A percentile compares a stretch with the other conserved stretches of the same genome.
phyloP scores from a whole-genome alignment of 129 eudicot genomes.

The Arctium lappa region DNA sequence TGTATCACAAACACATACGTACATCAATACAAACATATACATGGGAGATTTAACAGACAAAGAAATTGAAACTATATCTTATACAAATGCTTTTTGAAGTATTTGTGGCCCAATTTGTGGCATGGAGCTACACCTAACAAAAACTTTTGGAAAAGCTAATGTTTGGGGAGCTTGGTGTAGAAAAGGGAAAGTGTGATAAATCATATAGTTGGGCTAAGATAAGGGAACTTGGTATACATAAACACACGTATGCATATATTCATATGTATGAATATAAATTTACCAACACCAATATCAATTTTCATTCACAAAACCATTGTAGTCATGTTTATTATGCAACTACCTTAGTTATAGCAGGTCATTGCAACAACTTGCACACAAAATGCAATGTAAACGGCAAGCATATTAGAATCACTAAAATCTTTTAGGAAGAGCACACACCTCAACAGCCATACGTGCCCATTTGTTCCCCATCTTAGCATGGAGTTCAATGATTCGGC shows the following conservation, averaged over 20 bases:
- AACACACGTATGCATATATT: neutral
- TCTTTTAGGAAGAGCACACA: constrained; percentile 11
- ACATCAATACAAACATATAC: neutral
- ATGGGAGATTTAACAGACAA: neutral
- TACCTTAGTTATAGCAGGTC: constrained; percentile 8
- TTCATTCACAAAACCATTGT: neutral
- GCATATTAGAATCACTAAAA: neutral
- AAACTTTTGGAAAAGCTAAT: neutral
- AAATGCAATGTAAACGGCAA: neutral
- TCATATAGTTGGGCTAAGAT: too few relatives aligned
- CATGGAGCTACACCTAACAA: neutral
- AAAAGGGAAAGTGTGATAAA: neutral
- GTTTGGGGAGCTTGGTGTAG: neutral
- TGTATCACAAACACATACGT: neutral
- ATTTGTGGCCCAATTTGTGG: neutral
- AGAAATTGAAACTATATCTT: neutral
- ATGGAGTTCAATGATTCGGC: constrained; percentile 69
- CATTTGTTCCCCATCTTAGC: constrained; percentile 93
- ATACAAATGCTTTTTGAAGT: neutral
- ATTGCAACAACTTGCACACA: constrained; percentile 7
- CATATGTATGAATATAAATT: constrained; percentile 4
- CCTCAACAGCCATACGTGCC: constrained; percentile 99
- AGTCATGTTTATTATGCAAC: neutral
- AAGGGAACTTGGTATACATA: neutral
- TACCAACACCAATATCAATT: neutral